These are phyloP conservation scores for Wilcoxina mikolae DNA, from an alignment of 495 filamentous ascomycete species.

Conservation along the genomic window DNA sequence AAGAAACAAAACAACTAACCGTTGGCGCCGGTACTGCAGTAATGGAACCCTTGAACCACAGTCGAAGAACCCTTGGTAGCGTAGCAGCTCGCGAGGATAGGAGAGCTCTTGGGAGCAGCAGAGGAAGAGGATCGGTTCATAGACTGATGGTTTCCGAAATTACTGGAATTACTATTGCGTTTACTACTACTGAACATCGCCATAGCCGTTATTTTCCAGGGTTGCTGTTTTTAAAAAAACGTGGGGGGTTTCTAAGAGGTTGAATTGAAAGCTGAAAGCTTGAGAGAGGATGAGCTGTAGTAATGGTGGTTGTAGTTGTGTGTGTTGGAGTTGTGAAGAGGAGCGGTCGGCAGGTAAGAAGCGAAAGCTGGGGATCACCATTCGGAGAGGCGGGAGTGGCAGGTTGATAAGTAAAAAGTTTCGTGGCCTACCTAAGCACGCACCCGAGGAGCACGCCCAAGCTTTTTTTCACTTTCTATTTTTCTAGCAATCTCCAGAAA, in stretches of 20 bases:
- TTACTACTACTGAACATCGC: constrained; percentile 30
- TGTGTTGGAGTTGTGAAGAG: not conserved
- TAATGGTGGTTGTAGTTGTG: constrained; percentile 1
- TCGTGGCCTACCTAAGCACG: too few species aligned
- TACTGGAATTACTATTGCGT: constrained; percentile 23
- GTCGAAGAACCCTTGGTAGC: constrained; percentile 40
- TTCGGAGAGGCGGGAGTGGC: not conserved
- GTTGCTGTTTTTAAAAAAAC: constrained; percentile 6
- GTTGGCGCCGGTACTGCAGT: constrained; percentile 75
- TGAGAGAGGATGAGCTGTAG: not conserved
- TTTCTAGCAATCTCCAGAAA: too few species aligned
- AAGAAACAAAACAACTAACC: constrained; percentile 35
- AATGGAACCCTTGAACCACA: constrained; percentile 70
- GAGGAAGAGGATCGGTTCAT: not conserved
- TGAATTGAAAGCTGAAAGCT: constrained; percentile 6
- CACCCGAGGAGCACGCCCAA: too few species aligned
- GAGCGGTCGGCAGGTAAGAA: not conserved
- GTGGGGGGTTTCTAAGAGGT: constrained; percentile 1
- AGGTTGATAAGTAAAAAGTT: constrained; percentile 1
- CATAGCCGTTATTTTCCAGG: constrained; percentile 23
- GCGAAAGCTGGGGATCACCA: not conserved
- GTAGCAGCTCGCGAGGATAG: constrained; percentile 76
- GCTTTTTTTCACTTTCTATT: too few species aligned
- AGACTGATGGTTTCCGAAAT: not conserved
- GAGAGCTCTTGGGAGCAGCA: constrained; percentile 5